Evolutionary conservation across 805 yeast species (phyloP).

Genomic region (Torulaspora indica): DNA sequence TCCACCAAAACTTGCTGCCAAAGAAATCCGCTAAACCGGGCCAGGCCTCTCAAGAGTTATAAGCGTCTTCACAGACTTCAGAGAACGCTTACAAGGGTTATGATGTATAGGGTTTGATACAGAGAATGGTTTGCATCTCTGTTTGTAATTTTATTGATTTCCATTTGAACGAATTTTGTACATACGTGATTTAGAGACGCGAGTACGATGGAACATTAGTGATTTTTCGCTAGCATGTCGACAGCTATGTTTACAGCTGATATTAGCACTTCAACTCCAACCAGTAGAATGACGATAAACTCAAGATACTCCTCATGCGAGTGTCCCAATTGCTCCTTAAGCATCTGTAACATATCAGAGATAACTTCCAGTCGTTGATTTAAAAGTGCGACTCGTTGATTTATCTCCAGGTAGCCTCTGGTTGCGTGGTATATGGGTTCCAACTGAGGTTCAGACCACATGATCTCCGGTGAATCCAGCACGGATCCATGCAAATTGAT

Average conservation of each 20-base stretch:
- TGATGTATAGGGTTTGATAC: constrained; percentile 8
- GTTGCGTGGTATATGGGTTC: constrained; percentile 98
- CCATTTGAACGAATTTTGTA: constrained; percentile 3
- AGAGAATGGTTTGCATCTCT: constrained; percentile 4
- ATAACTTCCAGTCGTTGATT: constrained; percentile 93
- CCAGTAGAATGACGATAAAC: constrained; percentile 81
- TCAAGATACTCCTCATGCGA: constrained; percentile 90
- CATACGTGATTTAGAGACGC: neutral
- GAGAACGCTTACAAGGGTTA: constrained; percentile 5
- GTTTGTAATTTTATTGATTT: constrained; percentile 6
- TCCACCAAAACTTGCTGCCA: constrained; percentile 82
- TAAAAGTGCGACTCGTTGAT: constrained; percentile 83
- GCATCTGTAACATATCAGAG: constrained; percentile 87
- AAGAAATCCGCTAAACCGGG: constrained; percentile 55
- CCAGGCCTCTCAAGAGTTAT: constrained; percentile 59
- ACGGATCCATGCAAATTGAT: constrained; percentile 83
- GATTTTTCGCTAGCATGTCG: constrained; percentile 43
- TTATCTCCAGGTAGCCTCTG: constrained; percentile 90
- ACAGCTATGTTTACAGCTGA: constrained; percentile 76
- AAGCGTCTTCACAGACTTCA: constrained; percentile 16
- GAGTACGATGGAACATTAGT: neutral
- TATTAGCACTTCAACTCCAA: constrained; percentile 87
- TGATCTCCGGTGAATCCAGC: constrained; percentile 91
- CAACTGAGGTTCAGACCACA: constrained; percentile 98
- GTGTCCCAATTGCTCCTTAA: constrained; percentile 95